Evolutionary conservation across 768 basidiomycete species (phyloP), one percentile per base, ranked within the genome.

Genomic region (Hypsizygus marmoreus): DNA sequence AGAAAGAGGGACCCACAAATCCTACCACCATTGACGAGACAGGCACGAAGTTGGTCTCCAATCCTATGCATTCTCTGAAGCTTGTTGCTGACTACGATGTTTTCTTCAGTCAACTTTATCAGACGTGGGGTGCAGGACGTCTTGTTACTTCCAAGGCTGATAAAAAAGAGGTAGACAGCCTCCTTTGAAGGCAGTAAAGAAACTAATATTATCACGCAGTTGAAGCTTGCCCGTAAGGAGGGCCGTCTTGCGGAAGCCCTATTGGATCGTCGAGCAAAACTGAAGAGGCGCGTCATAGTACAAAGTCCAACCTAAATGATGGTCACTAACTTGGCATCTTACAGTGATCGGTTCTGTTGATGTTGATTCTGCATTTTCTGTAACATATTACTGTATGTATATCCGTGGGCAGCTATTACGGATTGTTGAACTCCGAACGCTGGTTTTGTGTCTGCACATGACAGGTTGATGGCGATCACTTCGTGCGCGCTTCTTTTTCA

Each of bases 111-210:
- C 81, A 74, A 40, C 58, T 84, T 33, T 84, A 81, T 63, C 92
- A 95, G 57, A 76, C 91, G 0, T 92, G 93, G 88, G 91, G 91
- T 17, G 86, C 88, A 16, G 86, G 89, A 3, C 74, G 84, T 25
- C 80, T 80, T 13, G 71, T 95, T 5, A 76, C 84, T 16, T 90
- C 91, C 1, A 59, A 53, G 0, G 79, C 75, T 0, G 92, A 93
- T 56, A 86, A 82, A 68, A 81, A 79, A 64, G 87, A 85, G 71
- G 90, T 86, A 49, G 11, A 77, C 55, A 8, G n/a, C n/a, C 30
- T 11, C 32, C 22, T 43, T 33, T 46, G 17, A n/a, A n/a, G n/a
- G n/a, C n/a, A n/a, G n/a, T n/a, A n/a, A n/a, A n/a, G n/a, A n/a
- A n/a, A n/a, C n/a, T n/a, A n/a, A n/a, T 29, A 33, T 3, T 30